These are phyloP conservation scores for Amylostereum areolatum DNA, from an alignment of 1,284 basidiomycete species.

Conservation along the genomic window DNA sequence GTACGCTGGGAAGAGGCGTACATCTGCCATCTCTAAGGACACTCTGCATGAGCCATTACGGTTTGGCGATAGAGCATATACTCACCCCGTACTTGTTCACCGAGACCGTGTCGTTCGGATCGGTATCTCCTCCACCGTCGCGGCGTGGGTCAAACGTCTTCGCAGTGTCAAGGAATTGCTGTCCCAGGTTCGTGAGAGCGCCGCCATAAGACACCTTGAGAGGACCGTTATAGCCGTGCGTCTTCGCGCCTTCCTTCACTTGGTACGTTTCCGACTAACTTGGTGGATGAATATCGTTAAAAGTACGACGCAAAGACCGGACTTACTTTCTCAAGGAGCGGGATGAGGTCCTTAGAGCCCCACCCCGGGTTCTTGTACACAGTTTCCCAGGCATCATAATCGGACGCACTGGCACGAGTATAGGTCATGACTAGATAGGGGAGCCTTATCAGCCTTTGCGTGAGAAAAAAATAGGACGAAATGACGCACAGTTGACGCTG, in stretches of 20 bases:
- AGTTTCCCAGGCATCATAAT: slow-evolving; percentile 49
- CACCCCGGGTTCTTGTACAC: slow-evolving; percentile 45
- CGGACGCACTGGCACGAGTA: slow-evolving; percentile 45
- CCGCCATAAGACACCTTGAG: slow-evolving; percentile 42
- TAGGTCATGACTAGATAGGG: slow-evolving; percentile 50
- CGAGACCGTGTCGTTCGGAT: slow-evolving; percentile 36
- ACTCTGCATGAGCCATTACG: too few species aligned
- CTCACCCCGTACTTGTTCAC: slow-evolving; percentile 41
- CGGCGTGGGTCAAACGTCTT: slow-evolving; percentile 38
- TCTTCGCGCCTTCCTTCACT: slow-evolving; percentile 20
- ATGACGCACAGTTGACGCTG: too few species aligned
- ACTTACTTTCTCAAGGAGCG: slow-evolving; percentile 43
- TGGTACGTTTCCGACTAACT: slow-evolving; percentile 55
- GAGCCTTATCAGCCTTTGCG: too few species aligned
- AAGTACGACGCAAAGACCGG: too few species aligned
- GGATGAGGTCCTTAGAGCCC: slow-evolving; percentile 43
- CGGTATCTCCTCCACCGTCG: slow-evolving; percentile 24
- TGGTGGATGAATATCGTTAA: background rate
- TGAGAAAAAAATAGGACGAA: too few species aligned
- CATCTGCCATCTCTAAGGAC: slow-evolving; percentile 33
- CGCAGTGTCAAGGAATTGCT: slow-evolving; percentile 42
- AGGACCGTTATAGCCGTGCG: slow-evolving; percentile 50
- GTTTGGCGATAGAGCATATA: slow-evolving; percentile 8
- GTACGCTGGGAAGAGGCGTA: too few species aligned
- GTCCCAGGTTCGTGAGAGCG: slow-evolving; percentile 29